These are phyloP conservation scores for Priceomyces castillae DNA, from an alignment of 805 yeast genomes.

Conservation along the genomic window DNA sequence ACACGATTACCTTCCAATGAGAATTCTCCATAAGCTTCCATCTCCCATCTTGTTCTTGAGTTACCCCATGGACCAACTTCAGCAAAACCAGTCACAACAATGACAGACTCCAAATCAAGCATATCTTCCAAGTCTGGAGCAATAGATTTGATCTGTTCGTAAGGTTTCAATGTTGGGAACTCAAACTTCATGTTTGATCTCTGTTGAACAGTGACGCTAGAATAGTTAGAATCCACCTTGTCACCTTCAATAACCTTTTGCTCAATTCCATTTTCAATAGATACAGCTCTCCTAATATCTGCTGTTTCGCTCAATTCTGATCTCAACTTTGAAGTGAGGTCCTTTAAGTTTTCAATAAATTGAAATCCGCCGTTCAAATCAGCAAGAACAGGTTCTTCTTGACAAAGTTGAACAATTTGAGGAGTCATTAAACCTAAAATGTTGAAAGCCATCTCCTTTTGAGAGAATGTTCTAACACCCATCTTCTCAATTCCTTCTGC, in stretches of 20 bases:
- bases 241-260: slow-evolving; percentile 83
- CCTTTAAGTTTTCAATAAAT: slow-evolving; percentile 87
- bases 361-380: slow-evolving; percentile 99
- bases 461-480: slow-evolving; percentile 98
- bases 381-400: slow-evolving; percentile 93
- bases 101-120: slow-evolving; percentile 85
- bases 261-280: slow-evolving; percentile 89
- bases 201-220: slow-evolving; percentile 77
- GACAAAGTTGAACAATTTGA: slow-evolving; percentile 79
- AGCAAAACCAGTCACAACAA: slow-evolving; percentile 96
- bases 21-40: slow-evolving; percentile 94
- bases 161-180: slow-evolving; percentile 85
- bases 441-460: slow-evolving; percentile 99
- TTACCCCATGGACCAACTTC: slow-evolving; percentile 99
- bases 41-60: slow-evolving; percentile 98
- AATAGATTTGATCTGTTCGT: slow-evolving; percentile 64
- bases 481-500: slow-evolving; percentile 95
- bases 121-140: slow-evolving; percentile 83
- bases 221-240: slow-evolving; percentile 80
- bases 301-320: slow-evolving; percentile 73
- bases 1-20: too few species aligned
- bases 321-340: slow-evolving; percentile 77
- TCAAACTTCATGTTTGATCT: slow-evolving; percentile 92
- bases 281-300: slow-evolving; percentile 92
- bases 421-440: slow-evolving; percentile 91